Percentiles rank a stretch among this genome's conserved stretches.
Evolutionary conservation across 192 early-diverging fungal genomes (phyloP).

Genomic region (Coemansia sp.): DNA sequence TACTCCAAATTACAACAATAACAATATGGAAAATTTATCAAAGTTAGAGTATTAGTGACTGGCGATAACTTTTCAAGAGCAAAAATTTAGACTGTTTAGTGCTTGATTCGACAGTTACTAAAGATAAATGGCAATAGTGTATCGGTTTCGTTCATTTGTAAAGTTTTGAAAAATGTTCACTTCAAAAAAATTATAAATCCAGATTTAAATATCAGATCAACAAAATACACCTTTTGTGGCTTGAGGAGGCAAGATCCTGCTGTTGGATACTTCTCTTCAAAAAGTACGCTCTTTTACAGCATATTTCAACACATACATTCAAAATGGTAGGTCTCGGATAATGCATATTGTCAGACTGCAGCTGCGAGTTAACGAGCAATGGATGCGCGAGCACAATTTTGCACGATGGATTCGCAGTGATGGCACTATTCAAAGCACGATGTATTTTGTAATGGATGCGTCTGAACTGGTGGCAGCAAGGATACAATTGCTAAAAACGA

Average conservation of each 20-base stretch:
- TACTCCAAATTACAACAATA: neutral
- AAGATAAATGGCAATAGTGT: no score
- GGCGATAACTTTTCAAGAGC: no score
- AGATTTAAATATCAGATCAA: no score
- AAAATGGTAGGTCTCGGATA: slow-evolving; percentile 12
- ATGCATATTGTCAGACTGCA: neutral
- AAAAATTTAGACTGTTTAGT: no score
- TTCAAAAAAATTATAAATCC: no score
- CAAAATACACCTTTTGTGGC: no score
- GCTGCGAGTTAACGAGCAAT: neutral
- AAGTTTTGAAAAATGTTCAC: no score
- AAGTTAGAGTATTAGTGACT: no score
- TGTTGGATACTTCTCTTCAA: slow-evolving; percentile 13
- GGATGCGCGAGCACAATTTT: neutral
- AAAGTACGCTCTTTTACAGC: slow-evolving; percentile 14
- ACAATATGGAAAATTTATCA: no score
- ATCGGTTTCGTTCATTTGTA: no score
- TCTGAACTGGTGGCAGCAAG: neutral
- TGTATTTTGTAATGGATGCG: neutral
- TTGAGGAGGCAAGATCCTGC: no score
- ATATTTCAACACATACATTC: slow-evolving; percentile 11
- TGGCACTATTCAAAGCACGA: neutral
- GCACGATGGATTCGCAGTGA: slow-evolving; percentile 5
- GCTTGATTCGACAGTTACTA: no score
- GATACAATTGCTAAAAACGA: neutral